Conservation (phyloP, 2,329 filamentous ascomycete species). For the Aureobasidium sp. region DNA sequence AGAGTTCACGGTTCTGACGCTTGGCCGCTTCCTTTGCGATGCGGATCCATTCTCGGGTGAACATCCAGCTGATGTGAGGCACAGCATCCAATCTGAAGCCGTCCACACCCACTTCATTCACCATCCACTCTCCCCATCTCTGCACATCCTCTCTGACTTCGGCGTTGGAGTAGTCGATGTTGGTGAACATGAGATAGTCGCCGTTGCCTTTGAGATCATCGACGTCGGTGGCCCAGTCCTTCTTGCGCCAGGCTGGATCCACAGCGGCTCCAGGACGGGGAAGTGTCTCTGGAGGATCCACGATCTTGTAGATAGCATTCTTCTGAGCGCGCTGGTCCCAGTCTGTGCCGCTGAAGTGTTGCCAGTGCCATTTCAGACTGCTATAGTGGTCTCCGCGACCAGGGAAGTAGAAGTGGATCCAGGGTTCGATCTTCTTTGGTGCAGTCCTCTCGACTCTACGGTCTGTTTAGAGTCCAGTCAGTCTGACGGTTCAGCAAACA, state of each 20-base stretch:
- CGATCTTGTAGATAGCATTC: slow-evolving; percentile 57
- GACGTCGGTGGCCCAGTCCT: slow-evolving; percentile 55
- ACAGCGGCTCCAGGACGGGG: neutral
- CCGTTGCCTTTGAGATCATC: slow-evolving; percentile 57
- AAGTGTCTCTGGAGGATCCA: slow-evolving; percentile 28
- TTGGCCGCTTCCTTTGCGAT: slow-evolving; percentile 42
- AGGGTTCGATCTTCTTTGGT: slow-evolving; percentile 56
- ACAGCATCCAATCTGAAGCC: slow-evolving; percentile 65
- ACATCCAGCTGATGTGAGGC: slow-evolving; percentile 62
- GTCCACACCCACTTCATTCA: slow-evolving; percentile 48
- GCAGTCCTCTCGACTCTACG: slow-evolving; percentile 46
- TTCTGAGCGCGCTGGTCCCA: slow-evolving; percentile 50
- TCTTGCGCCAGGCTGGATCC: slow-evolving; percentile 32
- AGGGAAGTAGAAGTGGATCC: slow-evolving; percentile 58
- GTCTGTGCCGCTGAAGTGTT: slow-evolving; percentile 61
- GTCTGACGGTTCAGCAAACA: slow-evolving; percentile 14
- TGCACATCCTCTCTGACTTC: slow-evolving; percentile 58
- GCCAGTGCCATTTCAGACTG: slow-evolving; percentile 53
- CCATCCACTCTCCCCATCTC: slow-evolving; percentile 61
- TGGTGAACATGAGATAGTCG: slow-evolving; percentile 64
- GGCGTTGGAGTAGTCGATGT: slow-evolving; percentile 56
- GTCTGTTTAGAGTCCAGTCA: slow-evolving; percentile 30
- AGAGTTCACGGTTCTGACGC: slow-evolving; percentile 40
- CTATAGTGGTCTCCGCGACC: slow-evolving; percentile 54
- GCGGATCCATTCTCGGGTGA: slow-evolving; percentile 55